Percentiles rank a stretch among this genome's conserved stretches.
phyloP scores from a whole-genome alignment of 148 eudicot species.

The Camellia granthamiana region DNA sequence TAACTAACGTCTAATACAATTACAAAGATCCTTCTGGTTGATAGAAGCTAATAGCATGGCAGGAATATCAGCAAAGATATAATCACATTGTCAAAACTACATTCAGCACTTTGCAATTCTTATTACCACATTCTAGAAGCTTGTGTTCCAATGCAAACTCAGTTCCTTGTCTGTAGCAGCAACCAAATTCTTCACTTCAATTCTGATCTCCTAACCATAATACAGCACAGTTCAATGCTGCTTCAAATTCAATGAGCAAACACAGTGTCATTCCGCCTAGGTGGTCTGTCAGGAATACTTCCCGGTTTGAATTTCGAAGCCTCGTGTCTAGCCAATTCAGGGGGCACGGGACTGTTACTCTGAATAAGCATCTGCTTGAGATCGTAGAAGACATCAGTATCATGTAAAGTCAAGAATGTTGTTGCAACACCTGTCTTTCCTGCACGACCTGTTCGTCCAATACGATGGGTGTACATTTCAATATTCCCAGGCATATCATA shows the following conservation, averaged over 20 bases:
- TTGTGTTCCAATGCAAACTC: background rate
- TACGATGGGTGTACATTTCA: conserved; percentile 54
- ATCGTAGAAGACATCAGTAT: conserved; percentile 71
- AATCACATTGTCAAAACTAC: background rate
- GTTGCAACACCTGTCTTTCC: conserved; percentile 62
- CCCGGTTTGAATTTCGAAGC: conserved; percentile 45
- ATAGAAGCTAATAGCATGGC: background rate
- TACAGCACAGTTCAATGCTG: background rate
- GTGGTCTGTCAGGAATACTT: conserved; percentile 34
- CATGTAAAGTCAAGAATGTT: conserved; percentile 69
- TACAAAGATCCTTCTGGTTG: background rate
- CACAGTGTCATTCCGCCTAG: conserved; percentile 27
- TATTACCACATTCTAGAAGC: background rate
- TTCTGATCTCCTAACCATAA: background rate
- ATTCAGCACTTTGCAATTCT: background rate
- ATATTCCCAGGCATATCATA: conserved; percentile 61
- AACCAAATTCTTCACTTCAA: background rate
- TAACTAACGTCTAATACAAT: background rate
- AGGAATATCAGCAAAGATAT: background rate
- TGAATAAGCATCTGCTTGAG: conserved; percentile 72
- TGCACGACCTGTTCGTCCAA: conserved; percentile 47
- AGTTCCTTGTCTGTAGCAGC: background rate
- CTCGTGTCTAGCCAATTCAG: conserved; percentile 79
- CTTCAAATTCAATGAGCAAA: conserved; percentile 7
- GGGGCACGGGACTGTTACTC: conserved; percentile 76